These are phyloP conservation scores for Dryas octopetala DNA, from an alignment of 306 rosid genomes.

Conservation along the genomic window DNA sequence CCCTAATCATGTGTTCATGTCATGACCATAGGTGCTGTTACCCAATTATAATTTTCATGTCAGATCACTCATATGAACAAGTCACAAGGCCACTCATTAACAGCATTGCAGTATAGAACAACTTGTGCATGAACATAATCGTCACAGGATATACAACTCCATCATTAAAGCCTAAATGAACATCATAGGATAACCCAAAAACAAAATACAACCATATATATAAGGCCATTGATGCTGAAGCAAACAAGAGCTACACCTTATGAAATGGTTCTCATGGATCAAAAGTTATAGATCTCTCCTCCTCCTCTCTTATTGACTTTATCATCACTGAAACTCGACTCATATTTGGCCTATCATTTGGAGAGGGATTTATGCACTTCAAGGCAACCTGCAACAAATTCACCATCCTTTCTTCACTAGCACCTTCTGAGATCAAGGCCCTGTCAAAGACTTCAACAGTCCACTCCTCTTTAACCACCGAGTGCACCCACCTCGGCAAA, in stretches of 20 bases:
- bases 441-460: slow-evolving; percentile 59
- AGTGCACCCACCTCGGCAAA: slow-evolving; percentile 59
- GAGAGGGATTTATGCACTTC: slow-evolving; percentile 48
- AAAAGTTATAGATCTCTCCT: slow-evolving; percentile 49
- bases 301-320: slow-evolving; percentile 50
- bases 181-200: background rate
- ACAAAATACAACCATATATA: background rate
- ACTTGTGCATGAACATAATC: no score
- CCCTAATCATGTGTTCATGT: no score
- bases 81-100: background rate
- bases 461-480: slow-evolving; percentile 74
- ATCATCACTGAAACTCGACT: slow-evolving; percentile 45
- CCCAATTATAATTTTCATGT: no score
- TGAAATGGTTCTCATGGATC: slow-evolving; percentile 25
- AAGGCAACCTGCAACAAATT: slow-evolving; percentile 61
- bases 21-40: no score
- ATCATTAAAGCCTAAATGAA: background rate
- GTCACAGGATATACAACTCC: no score
- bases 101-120: background rate
- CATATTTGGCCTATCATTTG: slow-evolving; percentile 53
- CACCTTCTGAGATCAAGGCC: slow-evolving; percentile 47
- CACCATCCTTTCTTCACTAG: slow-evolving; percentile 71
- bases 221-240: background rate
- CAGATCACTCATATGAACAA: background rate
- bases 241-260: background rate